These are phyloP conservation scores for Karstenula rhodostoma DNA, from an alignment of 2,329 filamentous ascomycete genomes.

Conservation along the genomic window DNA sequence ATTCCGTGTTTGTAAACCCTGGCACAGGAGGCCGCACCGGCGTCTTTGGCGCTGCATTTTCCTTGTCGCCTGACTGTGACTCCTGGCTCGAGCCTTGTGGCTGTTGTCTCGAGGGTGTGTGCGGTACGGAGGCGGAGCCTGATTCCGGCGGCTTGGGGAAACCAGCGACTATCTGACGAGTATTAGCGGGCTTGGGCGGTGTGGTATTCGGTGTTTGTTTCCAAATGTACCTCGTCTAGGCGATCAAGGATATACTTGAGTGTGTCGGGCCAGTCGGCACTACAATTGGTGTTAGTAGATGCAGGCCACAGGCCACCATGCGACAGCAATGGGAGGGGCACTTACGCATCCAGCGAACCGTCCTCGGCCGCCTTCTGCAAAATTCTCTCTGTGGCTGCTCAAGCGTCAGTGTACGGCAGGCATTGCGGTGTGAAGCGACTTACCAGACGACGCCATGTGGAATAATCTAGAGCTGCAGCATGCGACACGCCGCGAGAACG, in stretches of 20 bases:
- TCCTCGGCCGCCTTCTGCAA: slow-evolving; percentile 65
- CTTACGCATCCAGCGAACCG: slow-evolving; percentile 67
- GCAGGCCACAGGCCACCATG: slow-evolving; percentile 1
- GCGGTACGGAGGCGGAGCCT: slow-evolving; percentile 52
- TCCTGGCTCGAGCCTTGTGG: slow-evolving; percentile 43
- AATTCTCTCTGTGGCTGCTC: slow-evolving; percentile 55
- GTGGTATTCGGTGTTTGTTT: not conserved
- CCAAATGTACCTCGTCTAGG: slow-evolving; percentile 67
- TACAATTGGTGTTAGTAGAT: slow-evolving; percentile 50
- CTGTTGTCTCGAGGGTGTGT: slow-evolving; percentile 31
- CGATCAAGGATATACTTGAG: slow-evolving; percentile 71
- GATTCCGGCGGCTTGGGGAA: slow-evolving; percentile 71
- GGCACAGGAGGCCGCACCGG: slow-evolving; percentile 52
- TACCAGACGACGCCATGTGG: slow-evolving; percentile 7
- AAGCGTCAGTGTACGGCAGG: slow-evolving; percentile 27
- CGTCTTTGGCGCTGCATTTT: slow-evolving; percentile 66
- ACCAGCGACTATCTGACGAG: slow-evolving; percentile 73
- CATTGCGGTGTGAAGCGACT: not conserved
- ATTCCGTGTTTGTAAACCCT: slow-evolving; percentile 52
- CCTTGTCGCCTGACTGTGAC: slow-evolving; percentile 71
- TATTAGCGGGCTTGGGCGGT: slow-evolving; percentile 4
- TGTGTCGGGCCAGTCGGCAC: slow-evolving; percentile 73
- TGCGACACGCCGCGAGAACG: slow-evolving; percentile 5
- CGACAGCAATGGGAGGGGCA: slow-evolving; percentile 20
- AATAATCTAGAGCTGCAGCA: not conserved